phyloP scores from a whole-genome alignment of 495 filamentous ascomycete species.

The Baudoinia panamericana region DNA sequence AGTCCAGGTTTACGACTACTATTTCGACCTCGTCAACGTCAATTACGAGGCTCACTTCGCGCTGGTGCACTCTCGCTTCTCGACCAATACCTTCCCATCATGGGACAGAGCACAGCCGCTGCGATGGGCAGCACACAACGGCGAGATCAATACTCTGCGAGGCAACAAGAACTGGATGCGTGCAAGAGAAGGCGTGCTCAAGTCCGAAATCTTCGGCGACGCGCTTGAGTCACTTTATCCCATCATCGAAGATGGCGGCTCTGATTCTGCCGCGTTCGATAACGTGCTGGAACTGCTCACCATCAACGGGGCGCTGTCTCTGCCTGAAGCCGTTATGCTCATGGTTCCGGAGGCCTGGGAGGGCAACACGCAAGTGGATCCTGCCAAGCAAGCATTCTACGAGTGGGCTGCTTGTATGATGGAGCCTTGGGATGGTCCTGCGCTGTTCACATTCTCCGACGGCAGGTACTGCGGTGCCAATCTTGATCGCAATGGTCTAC shows the following conservation, averaged over 20 bases:
- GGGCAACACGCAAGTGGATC: constrained; percentile 83
- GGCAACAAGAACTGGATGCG: constrained; percentile 99
- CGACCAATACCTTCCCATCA: constrained; percentile 97
- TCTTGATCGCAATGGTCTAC: constrained; percentile 93
- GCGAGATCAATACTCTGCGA: constrained; percentile 96
- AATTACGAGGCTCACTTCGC: constrained; percentile 98
- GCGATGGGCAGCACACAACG: constrained; percentile 96
- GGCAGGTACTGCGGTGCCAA: constrained; percentile 97
- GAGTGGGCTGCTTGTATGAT: constrained; percentile 99
- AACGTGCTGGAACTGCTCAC: constrained; percentile 91
- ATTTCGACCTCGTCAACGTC: constrained; percentile 91
- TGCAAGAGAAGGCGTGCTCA: constrained; percentile 89
- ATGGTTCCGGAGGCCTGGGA: constrained; percentile 99
- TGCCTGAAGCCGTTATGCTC: constrained; percentile 96
- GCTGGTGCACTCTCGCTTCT: constrained; percentile 94
- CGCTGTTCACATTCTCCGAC: constrained; percentile 96
- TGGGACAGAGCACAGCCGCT: constrained; percentile 98
- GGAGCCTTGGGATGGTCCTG: constrained; percentile 98
- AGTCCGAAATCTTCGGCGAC: constrained; percentile 82
- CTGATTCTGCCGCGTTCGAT: constrained; percentile 96
- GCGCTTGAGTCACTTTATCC: constrained; percentile 87
- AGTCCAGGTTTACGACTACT: constrained; percentile 98
- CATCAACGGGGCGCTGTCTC: constrained; percentile 92
- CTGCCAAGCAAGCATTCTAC: constrained; percentile 94
- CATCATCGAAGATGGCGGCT: constrained; percentile 93